Conservation (phyloP, 208 protist genomes). For the Strigomonas oncopelti region DNA sequence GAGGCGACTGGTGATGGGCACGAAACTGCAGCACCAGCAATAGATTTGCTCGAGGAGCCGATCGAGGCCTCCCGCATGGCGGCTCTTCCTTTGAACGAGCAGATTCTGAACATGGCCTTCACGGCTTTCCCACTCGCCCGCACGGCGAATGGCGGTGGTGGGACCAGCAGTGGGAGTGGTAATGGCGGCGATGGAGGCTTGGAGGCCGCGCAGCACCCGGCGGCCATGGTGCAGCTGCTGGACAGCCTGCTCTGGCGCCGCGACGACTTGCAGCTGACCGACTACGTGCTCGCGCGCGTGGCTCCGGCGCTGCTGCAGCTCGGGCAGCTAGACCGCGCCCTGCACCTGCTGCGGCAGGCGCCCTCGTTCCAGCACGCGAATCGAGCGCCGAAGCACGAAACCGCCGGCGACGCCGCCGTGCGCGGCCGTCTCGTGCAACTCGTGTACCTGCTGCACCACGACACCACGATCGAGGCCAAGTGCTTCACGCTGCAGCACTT, state of each 20-base stretch:
- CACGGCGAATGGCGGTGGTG: neutral
- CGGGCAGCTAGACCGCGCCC: constrained; percentile 41
- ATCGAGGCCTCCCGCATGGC: too few species aligned
- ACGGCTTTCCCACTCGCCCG: constrained; percentile 28
- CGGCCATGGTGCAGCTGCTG: constrained; percentile 44
- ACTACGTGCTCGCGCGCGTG: constrained; percentile 51
- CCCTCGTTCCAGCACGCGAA: constrained; percentile 29
- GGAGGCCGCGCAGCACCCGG: constrained; percentile 25
- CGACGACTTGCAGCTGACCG: constrained; percentile 72
- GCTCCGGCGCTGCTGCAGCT: constrained; percentile 65
- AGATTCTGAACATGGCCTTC: constrained; percentile 66
- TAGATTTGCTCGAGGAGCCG: constrained; percentile 24
- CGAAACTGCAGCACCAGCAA: neutral
- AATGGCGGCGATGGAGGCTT: neutral
- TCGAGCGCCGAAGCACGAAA: neutral
- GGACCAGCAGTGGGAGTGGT: too few species aligned
- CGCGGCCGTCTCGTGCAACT: constrained; percentile 12
- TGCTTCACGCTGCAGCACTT: constrained; percentile 43
- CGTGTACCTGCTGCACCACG: constrained; percentile 42
- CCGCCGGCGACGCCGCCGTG: neutral
- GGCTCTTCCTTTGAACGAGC: constrained; percentile 27
- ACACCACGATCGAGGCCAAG: constrained; percentile 18
- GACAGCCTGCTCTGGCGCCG: constrained; percentile 52
- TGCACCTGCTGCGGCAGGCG: constrained; percentile 53
- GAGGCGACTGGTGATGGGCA: neutral